Base-by-base conservation (phyloP, 2,329 filamentous ascomycete species). In the Spiromastix sp. region DNA sequence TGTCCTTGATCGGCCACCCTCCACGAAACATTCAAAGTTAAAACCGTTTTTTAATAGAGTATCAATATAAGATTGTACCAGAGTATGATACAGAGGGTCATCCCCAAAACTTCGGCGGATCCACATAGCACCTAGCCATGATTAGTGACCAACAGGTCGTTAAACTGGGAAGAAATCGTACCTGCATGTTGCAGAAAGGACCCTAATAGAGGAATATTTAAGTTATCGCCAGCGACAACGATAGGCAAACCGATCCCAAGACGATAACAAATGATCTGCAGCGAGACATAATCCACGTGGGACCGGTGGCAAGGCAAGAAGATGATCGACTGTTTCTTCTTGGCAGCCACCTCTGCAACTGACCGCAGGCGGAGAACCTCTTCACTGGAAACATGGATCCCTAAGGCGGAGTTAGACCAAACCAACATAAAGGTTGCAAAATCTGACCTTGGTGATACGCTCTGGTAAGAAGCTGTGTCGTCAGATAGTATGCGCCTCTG, bases 31-130 rank as follows among this genome's bases (percentile, higher is more conserved):
- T 58, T 95, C 89, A 32, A 98, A 76, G 55, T 98, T 96, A 60
- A 81, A 94, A 1, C 91, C 91, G 44, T 85, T 79, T 51, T 91
- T 84, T 2, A 98, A 67, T 28, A 98, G 57, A 0, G 85, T 93
- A 56, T 98, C 91, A 48, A 98, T 86, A 52, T 98, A 98, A 5
- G 86, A 76, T 58, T 98, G 91, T 5, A 98, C 89, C n/a, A 96
- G 68, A 0, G 87, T 89, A 4, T 78, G 77, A 56, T 98, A 98
- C 1, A 98, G 64, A 22, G 82, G 75, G 55, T 98, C 91, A 42
- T 94, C 84, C 27, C 86, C 87, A 59, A 98, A 98, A 33, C 83
- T 83, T 30, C 91, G 70, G 32, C 91, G 75, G 52, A 98, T 96
- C 76, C 82, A 96, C 85, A 96, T 93, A 19, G 89, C 89, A 36